Conservation (phyloP, 495 filamentous ascomycete genomes). For the Ramalina intermedia region DNA sequence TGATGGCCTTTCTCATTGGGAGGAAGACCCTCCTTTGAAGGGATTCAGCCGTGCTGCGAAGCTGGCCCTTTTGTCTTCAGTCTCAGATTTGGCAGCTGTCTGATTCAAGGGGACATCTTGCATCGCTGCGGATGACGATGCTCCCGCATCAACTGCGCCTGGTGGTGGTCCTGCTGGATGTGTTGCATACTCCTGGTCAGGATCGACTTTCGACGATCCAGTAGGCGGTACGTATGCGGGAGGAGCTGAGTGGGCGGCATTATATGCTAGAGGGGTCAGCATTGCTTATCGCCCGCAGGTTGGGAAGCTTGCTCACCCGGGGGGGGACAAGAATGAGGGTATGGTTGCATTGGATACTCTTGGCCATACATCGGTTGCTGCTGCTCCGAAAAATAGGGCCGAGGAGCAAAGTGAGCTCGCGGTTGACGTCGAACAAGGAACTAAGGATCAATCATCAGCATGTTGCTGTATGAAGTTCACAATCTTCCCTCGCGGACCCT, state of each 20-base stretch:
- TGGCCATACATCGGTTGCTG: constrained; percentile 20
- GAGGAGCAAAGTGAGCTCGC: constrained; percentile 34
- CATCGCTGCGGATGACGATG: constrained; percentile 2
- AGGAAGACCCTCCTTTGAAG: background rate
- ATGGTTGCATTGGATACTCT: constrained; percentile 40
- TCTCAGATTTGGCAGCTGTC: background rate
- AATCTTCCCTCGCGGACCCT: constrained; percentile 30
- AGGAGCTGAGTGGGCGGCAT: constrained; percentile 28
- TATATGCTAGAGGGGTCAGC: constrained; percentile 18
- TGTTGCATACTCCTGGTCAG: constrained; percentile 26
- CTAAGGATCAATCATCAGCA: constrained; percentile 21
- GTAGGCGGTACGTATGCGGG: constrained; percentile 40
- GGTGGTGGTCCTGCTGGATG: constrained; percentile 12
- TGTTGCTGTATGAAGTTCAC: background rate
- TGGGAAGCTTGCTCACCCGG: constrained; percentile 7
- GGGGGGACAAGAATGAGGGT: constrained; percentile 34
- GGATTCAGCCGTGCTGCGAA: constrained; percentile 6
- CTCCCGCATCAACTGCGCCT: background rate
- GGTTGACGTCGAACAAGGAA: constrained; percentile 45
- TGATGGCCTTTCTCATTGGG: too few relatives aligned
- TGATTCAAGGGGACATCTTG: constrained; percentile 2
- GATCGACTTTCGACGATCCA: constrained; percentile 41
- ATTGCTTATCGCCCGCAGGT: background rate
- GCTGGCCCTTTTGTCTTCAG: background rate
- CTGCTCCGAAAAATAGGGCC: constrained; percentile 29